Percentiles rank a stretch among this genome's conserved stretches.
Evolutionary conservation across 768 basidiomycete species (phyloP).

Genomic region (Hydnomerulius pinastri): DNA sequence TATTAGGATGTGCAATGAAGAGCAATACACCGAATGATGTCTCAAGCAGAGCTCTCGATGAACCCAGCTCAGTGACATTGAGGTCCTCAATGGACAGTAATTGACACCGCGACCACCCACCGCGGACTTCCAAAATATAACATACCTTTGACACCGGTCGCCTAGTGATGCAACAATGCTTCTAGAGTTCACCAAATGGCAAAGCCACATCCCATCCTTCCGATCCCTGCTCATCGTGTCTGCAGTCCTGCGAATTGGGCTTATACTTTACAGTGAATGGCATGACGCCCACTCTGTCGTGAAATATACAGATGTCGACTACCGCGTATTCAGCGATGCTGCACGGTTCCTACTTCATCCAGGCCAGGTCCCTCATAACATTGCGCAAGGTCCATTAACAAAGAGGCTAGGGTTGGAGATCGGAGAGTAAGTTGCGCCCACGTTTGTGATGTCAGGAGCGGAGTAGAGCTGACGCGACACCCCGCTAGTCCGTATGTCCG

Average conservation of each 20-base stretch:
- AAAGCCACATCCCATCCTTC: constrained; percentile 39
- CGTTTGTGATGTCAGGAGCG: not conserved
- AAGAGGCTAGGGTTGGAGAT: constrained; percentile 41
- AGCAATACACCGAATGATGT: too few relatives aligned
- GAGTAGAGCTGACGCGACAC: constrained; percentile 1
- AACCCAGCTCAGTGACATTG: too few relatives aligned
- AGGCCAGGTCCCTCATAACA: constrained; percentile 45
- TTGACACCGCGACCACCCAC: too few relatives aligned
- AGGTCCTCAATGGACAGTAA: too few relatives aligned
- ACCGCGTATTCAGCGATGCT: constrained; percentile 93
- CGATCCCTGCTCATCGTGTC: constrained; percentile 54
- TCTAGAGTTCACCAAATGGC: constrained; percentile 8
- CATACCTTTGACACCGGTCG: not conserved
- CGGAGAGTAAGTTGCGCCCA: constrained; percentile 70
- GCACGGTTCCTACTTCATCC: constrained; percentile 65
- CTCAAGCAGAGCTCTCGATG: too few relatives aligned
- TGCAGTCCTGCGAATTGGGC: constrained; percentile 57
- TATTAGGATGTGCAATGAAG: too few relatives aligned
- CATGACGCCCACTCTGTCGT: constrained; percentile 81
- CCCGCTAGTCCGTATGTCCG: constrained; percentile 79
- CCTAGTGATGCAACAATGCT: not conserved
- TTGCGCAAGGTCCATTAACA: constrained; percentile 62
- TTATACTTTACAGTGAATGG: constrained; percentile 89
- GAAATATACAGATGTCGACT: constrained; percentile 99
- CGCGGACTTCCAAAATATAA: not conserved